Base-by-base conservation (phyloP, 371 early-diverging fungal species). In the Mortierella sp. region DNA sequence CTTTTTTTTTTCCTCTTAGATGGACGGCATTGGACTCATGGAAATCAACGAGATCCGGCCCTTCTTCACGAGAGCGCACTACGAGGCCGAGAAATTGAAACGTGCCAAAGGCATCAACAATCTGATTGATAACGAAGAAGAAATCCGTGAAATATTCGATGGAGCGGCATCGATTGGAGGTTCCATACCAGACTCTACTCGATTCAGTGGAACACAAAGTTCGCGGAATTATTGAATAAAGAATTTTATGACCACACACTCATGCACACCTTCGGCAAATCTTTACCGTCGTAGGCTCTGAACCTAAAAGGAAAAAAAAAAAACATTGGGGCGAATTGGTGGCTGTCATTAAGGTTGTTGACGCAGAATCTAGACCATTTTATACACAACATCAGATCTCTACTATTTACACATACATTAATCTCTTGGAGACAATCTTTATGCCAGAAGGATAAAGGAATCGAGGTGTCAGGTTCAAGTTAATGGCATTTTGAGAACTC, bases 21-120 rank as follows among this genome's bases (percentile, higher is more conserved):
- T 96, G 90, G 93, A 95, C 72, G 93, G 94, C 68, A 74, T 96
- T 63, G 91, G 95, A 19, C 80, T 90, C 4, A 94, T 94, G 89
- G 97, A 97, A 76, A 89, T 97, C 75, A 96, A 96, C 65, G 95
- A 96, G 77, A 94, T 97, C 63, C 88, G 95, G 32, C 96, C 97
- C 0, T 91, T 95, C 77, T 96, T 95, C 83, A 81, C 90, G 16
- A 88, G 85, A 33, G 95, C 95, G 21, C 96, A 94, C 78, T 86
- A 93, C 40, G 90, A 92, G 60, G 85, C 93, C 74, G 84, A 88
- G 38, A 88, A 79, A 65, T 88, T 58, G 77, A 81, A 61, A 32
- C 79, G 52, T 52, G 22, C 53, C 9, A 58, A 45, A 13, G 71
- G 43, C 33, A 58, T 33, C 22, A 32, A 8, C 9, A 58, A 69